phyloP scores from a whole-genome alignment of 176 grass and related monocot genomes.

The Cymbopogon citratus region DNA sequence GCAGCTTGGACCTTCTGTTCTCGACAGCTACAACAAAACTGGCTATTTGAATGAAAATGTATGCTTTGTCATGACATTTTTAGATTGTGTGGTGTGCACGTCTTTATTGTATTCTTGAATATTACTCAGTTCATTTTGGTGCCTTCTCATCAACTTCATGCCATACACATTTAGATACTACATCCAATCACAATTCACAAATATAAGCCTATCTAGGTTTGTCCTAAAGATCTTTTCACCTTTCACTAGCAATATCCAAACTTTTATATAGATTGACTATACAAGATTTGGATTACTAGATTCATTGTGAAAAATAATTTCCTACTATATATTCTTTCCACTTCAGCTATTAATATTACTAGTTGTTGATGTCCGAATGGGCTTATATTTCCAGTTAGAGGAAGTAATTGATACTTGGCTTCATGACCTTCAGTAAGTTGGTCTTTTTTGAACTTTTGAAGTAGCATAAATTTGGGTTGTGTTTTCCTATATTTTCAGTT shows the following conservation, averaged over 20 bases:
- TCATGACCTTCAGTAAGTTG: not conserved
- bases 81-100: not conserved
- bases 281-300: not conserved
- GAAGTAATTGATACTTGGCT: not conserved
- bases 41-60: not conserved
- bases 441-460: not conserved
- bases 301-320: not conserved
- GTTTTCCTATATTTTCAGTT: conserved; percentile 50
- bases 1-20: not conserved
- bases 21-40: not conserved
- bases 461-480: conserved; percentile 13
- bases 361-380: not conserved
- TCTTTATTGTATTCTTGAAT: conserved; percentile 1
- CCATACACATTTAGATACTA: not conserved
- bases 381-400: not conserved
- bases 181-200: not conserved
- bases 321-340: not conserved
- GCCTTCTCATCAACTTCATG: conserved; percentile 1
- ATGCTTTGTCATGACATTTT: not conserved
- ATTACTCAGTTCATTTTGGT: not conserved
- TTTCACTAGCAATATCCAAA: not conserved
- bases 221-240: not conserved
- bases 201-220: not conserved
- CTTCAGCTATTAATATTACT: not conserved
- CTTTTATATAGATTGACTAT: not conserved